Evolutionary conservation across 2,329 filamentous ascomycete species (phyloP).

Genomic region (Pseudocercospora musae): DNA sequence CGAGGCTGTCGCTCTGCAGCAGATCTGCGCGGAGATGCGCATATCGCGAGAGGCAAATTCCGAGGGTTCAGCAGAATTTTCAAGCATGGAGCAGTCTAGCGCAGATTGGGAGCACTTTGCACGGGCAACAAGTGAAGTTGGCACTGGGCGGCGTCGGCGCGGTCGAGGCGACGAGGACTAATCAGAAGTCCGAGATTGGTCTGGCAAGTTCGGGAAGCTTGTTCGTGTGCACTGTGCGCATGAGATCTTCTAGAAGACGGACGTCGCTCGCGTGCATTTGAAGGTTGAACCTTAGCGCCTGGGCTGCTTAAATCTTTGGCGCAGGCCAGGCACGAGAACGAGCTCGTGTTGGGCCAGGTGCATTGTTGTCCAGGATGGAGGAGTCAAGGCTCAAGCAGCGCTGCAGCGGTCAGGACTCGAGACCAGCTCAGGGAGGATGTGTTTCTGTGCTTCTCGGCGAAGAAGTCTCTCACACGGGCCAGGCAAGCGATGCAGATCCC

Average conservation of each 20-base stretch:
- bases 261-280: constrained; percentile 4
- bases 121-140: not conserved
- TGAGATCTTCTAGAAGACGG: constrained; percentile 6
- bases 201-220: not conserved
- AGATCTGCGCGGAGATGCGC: not conserved
- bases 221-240: not conserved
- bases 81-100: not conserved
- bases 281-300: no score
- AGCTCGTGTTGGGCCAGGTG: not conserved
- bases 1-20: not conserved
- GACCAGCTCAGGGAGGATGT: constrained; percentile 2
- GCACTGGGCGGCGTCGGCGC: not conserved
- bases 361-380: not conserved
- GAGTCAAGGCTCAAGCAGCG: not conserved
- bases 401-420: no score
- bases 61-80: not conserved
- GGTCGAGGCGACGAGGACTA: not conserved
- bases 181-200: constrained; percentile 1
- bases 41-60: not conserved
- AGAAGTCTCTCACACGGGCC: not conserved
- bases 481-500: constrained; percentile 9
- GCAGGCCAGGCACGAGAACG: not conserved
- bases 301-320: no score
- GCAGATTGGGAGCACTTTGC: not conserved
- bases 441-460: not conserved